Conservation (phyloP, 139 green algal species). For the Deuterostichococcus epilithicus region DNA sequence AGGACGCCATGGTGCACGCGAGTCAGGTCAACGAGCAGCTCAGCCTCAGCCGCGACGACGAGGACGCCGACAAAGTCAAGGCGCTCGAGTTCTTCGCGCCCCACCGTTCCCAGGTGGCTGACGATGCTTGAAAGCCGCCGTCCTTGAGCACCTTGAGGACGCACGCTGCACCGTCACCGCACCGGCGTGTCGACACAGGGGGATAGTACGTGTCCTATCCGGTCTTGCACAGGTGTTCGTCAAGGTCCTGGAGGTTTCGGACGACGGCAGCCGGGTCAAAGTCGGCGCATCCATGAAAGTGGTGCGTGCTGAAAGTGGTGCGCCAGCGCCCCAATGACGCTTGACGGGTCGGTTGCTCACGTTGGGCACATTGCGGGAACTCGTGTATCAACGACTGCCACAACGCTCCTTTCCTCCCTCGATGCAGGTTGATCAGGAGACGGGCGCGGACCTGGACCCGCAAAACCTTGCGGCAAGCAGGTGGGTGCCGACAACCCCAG, state of each 20-base stretch:
- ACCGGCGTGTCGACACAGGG: too few species aligned
- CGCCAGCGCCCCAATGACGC: too few species aligned
- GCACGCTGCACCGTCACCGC: too few species aligned
- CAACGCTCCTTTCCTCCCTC: too few species aligned
- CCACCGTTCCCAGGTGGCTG: conserved; percentile 17
- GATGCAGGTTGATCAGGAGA: conserved; percentile 30
- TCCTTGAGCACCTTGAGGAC: too few species aligned
- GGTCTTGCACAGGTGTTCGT: conserved; percentile 38
- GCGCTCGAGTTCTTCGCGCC: conserved; percentile 44
- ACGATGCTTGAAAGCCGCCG: too few species aligned
- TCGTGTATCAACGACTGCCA: too few species aligned
- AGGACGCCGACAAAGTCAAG: conserved; percentile 42
- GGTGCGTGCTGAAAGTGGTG: background rate
- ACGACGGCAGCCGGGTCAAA: conserved; percentile 13
- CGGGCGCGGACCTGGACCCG: conserved; percentile 37
- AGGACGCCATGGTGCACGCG: conserved; percentile 43
- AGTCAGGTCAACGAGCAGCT: conserved; percentile 33
- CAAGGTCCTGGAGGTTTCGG: conserved; percentile 31
- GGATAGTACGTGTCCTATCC: too few species aligned
- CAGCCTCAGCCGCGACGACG: conserved; percentile 32
- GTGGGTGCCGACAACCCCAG: background rate
- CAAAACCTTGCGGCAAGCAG: conserved; percentile 7
- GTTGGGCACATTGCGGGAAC: too few species aligned
- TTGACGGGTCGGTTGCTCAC: too few species aligned
- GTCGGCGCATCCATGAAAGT: conserved; percentile 30